Conservation (phyloP, 2,329 filamentous ascomycete species). For the Aspergillus fumigatus region DNA sequence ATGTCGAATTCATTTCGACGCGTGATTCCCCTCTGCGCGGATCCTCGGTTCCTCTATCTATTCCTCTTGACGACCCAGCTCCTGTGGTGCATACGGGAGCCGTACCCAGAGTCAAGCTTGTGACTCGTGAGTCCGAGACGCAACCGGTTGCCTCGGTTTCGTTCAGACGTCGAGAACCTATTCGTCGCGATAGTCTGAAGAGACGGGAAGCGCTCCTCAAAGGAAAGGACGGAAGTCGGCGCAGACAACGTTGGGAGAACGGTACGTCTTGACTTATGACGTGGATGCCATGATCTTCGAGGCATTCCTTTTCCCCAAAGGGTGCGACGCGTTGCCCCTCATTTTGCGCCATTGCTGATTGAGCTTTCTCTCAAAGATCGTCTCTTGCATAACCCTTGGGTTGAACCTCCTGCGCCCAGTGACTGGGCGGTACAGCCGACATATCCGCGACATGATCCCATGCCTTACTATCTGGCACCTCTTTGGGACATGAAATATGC, state of each 20-base stretch:
- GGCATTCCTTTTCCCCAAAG: background rate
- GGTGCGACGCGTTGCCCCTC: background rate
- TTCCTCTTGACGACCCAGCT: constrained; percentile 64
- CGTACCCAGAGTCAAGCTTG: constrained; percentile 25
- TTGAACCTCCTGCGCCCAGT: constrained; percentile 70
- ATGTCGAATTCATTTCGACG: constrained; percentile 53
- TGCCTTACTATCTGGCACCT: constrained; percentile 85
- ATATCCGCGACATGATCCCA: constrained; percentile 64
- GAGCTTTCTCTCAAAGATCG: constrained; percentile 56
- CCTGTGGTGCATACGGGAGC: constrained; percentile 26
- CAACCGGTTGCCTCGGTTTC: constrained; percentile 33
- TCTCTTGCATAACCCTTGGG: constrained; percentile 80
- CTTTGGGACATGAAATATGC: constrained; percentile 68
- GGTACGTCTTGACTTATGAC: constrained; percentile 49
- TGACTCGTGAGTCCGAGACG: constrained; percentile 13
- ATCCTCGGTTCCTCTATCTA: constrained; percentile 62
- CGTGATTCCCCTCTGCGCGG: constrained; percentile 41
- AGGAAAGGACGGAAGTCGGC: constrained; percentile 84
- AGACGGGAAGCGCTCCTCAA: constrained; percentile 73
- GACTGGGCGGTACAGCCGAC: constrained; percentile 85
- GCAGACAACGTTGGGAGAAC: constrained; percentile 91
- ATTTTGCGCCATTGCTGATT: constrained; percentile 16
- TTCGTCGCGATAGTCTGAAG: constrained; percentile 59
- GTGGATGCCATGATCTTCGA: background rate
- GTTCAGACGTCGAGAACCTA: constrained; percentile 50